phyloP scores from a whole-genome alignment of 805 yeast genomes.

The Spathaspora passalidarum region DNA sequence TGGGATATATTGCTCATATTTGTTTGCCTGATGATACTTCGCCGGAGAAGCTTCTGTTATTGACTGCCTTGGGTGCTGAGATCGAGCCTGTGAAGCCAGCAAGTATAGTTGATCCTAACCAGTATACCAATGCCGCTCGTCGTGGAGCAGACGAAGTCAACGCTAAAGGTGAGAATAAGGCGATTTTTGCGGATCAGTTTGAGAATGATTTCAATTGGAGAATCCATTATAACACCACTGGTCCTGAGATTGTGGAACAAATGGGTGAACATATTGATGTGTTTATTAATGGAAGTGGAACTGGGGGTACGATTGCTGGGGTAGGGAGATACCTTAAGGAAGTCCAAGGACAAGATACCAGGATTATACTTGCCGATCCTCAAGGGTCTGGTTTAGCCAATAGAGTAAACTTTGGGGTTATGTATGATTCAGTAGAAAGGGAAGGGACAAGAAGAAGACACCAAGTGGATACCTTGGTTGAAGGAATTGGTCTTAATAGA shows the following conservation, averaged over 20 bases:
- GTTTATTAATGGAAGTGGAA: slow-evolving; percentile 91
- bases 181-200: slow-evolving; percentile 92
- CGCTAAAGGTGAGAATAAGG: slow-evolving; percentile 39
- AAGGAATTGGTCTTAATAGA: slow-evolving; percentile 90
- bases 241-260: slow-evolving; percentile 88
- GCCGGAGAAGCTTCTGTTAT: slow-evolving; percentile 69
- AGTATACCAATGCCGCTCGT: slow-evolving; percentile 87
- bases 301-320: slow-evolving; percentile 96
- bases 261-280: slow-evolving; percentile 62
- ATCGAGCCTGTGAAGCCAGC: slow-evolving; percentile 91
- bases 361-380: slow-evolving; percentile 82
- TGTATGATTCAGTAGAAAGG: slow-evolving; percentile 84
- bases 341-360: slow-evolving; percentile 38
- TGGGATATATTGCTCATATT: slow-evolving; percentile 90
- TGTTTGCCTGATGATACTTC: slow-evolving; percentile 94
- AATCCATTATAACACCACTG: slow-evolving; percentile 78
- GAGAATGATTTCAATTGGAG: slow-evolving; percentile 92
- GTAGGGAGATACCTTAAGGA: slow-evolving; percentile 77
- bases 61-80: slow-evolving; percentile 74
- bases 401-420: slow-evolving; percentile 83
- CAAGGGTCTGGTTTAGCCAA: slow-evolving; percentile 93
- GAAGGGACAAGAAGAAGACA: slow-evolving; percentile 95
- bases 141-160: slow-evolving; percentile 55
- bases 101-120: slow-evolving; percentile 88
- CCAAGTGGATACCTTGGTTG: slow-evolving; percentile 92